Conservation (phyloP, 768 basidiomycete species). For the Rhodotorula diobovata region DNA sequence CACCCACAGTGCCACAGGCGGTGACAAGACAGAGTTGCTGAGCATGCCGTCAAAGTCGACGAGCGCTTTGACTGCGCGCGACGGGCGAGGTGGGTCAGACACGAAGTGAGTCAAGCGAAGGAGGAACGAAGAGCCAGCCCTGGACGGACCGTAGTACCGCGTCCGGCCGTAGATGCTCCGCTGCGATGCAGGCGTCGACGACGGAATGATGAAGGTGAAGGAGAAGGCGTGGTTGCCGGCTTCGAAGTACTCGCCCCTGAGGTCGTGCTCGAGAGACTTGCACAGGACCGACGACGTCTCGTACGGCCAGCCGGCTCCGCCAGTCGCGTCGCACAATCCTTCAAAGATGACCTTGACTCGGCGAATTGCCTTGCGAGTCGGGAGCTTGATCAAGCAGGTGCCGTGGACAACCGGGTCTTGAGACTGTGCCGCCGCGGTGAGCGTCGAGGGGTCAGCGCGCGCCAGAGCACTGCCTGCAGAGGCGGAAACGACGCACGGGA, state of each 20-base stretch:
- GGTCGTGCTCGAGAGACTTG: constrained; percentile 18
- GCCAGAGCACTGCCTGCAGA: no score
- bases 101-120: accelerated
- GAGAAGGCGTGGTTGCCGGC: constrained; percentile 22
- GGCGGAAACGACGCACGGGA: constrained; percentile 2
- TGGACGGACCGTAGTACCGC: background rate
- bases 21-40: background rate
- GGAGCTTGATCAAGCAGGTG: constrained; percentile 17
- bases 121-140: no score
- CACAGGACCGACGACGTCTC: constrained; percentile 3
- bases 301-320: constrained; percentile 5
- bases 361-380: constrained; percentile 4
- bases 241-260: constrained; percentile 15
- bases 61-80: constrained; percentile 23
- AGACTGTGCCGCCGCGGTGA: background rate
- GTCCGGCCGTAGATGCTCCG: constrained; percentile 10
- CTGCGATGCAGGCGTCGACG: constrained; percentile 8
- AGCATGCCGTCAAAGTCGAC: constrained; percentile 18
- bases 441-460: background rate
- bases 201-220: constrained; percentile 30
- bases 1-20: constrained; percentile 19
- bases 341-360: constrained; percentile 30
- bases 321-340: constrained; percentile 16
- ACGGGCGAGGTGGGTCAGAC: no score
- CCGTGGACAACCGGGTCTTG: constrained; percentile 25